Percentiles rank a stretch among this genome's conserved stretches.
phyloP scores from a whole-genome alignment of 1,284 basidiomycete genomes.

The Irpex sp. region DNA sequence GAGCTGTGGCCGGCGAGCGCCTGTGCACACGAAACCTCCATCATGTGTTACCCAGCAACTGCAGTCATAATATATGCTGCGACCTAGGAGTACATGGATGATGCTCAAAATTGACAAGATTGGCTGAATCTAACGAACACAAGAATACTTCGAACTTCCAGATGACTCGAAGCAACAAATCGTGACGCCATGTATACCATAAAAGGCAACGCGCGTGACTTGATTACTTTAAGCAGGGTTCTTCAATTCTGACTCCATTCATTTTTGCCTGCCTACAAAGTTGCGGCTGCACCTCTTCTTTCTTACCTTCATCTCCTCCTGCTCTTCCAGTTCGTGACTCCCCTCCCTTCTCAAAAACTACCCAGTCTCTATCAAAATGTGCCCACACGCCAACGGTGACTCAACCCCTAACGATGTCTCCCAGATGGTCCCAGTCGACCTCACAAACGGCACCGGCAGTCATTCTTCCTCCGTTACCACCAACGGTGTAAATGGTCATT shows the following conservation, averaged over 20 bases:
- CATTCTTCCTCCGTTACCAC: slow-evolving; percentile 17
- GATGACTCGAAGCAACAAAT: neutral
- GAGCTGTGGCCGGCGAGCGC: no score
- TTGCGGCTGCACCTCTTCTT: slow-evolving; percentile 2
- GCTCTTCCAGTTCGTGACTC: neutral
- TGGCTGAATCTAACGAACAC: no score
- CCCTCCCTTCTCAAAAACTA: slow-evolving; percentile 12
- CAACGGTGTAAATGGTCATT: neutral
- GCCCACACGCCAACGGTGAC: slow-evolving; percentile 60
- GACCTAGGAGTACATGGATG: neutral
- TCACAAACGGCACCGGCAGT: slow-evolving; percentile 28
- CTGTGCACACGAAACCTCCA: no score
- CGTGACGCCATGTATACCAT: neutral
- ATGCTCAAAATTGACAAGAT: neutral
- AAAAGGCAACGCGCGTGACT: slow-evolving; percentile 4
- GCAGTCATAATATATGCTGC: no score
- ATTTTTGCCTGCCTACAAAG: slow-evolving; percentile 9
- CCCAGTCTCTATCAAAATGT: slow-evolving; percentile 46
- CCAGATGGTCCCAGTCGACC: slow-evolving; percentile 69
- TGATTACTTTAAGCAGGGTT: neutral
- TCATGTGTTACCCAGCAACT: no score
- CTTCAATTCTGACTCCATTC: slow-evolving; percentile 9
- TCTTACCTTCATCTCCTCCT: slow-evolving; percentile 4
- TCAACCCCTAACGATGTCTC: slow-evolving; percentile 38
- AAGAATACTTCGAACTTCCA: neutral